These are phyloP conservation scores for Neoboletus brunneissimus DNA, from an alignment of 768 basidiomycete species.

Conservation along the genomic window DNA sequence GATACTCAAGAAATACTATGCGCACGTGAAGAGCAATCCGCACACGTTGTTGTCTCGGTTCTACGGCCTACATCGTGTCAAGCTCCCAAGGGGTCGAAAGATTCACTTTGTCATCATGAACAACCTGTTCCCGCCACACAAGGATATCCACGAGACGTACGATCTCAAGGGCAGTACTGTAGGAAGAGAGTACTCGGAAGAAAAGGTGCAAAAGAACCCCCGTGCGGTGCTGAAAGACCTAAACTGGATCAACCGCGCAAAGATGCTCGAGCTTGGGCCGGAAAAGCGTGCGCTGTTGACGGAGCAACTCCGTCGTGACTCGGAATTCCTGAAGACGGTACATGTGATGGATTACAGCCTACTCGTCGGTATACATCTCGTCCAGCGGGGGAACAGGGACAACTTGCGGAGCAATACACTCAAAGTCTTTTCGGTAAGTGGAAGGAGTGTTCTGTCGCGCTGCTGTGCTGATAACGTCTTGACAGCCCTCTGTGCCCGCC, in stretches of 20 bases:
- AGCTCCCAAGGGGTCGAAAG: slow-evolving; percentile 88
- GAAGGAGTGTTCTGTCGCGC: not conserved
- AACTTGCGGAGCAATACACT: slow-evolving; percentile 88
- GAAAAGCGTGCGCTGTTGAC: slow-evolving; percentile 89
- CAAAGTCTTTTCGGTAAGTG: slow-evolving; percentile 84
- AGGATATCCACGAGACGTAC: slow-evolving; percentile 96
- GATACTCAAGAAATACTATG: slow-evolving; percentile 81
- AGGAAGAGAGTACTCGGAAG: slow-evolving; percentile 84
- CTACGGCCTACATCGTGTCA: slow-evolving; percentile 96
- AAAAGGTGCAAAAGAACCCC: slow-evolving; percentile 71
- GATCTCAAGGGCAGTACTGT: slow-evolving; percentile 95
- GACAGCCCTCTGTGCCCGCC: slow-evolving; percentile 66
- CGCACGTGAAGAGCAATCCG: slow-evolving; percentile 84
- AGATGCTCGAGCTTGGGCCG: slow-evolving; percentile 86
- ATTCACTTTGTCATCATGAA: slow-evolving; percentile 99
- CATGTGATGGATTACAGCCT: slow-evolving; percentile 97
- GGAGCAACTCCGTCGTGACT: slow-evolving; percentile 87
- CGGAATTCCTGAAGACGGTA: slow-evolving; percentile 77
- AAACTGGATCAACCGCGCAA: slow-evolving; percentile 87
- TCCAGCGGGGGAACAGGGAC: slow-evolving; percentile 87
- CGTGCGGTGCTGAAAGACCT: slow-evolving; percentile 92
- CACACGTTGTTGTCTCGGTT: slow-evolving; percentile 93
- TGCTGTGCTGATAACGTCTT: slow-evolving; percentile 1
- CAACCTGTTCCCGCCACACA: slow-evolving; percentile 96
- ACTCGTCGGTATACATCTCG: slow-evolving; percentile 90